phyloP scores from a whole-genome alignment of 1,284 basidiomycete species.

The Ganoderma resinaceum region DNA sequence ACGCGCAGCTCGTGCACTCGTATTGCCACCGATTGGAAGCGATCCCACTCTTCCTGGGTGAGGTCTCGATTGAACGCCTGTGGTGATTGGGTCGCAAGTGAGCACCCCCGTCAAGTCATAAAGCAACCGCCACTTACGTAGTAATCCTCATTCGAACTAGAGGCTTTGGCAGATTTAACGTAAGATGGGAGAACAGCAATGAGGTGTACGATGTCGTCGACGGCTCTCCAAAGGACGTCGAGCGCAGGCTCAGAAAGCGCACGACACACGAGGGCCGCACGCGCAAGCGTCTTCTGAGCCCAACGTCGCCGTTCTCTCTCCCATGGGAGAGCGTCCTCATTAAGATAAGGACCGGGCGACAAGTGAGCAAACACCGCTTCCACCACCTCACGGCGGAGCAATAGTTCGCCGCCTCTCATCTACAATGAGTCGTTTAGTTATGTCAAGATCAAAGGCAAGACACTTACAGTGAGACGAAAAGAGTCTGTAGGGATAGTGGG shows the following conservation, averaged over 20 bases:
- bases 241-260: conserved; percentile 11
- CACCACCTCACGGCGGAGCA: conserved; percentile 5
- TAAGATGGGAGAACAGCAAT: conserved; percentile 8
- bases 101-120: neutral
- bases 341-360: conserved; percentile 5
- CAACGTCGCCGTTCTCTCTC: neutral
- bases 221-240: conserved; percentile 16
- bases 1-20: conserved; percentile 4
- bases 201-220: conserved; percentile 16
- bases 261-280: conserved; percentile 15
- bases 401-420: neutral
- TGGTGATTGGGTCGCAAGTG: no score
- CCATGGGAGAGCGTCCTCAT: conserved; percentile 2
- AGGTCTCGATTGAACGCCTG: conserved; percentile 6
- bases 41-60: conserved; percentile 5
- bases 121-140: neutral
- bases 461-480: neutral
- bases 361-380: conserved; percentile 5
- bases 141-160: neutral
- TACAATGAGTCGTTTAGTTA: neutral
- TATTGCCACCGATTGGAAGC: conserved; percentile 1
- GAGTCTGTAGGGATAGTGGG: neutral
- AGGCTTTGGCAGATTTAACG: neutral
- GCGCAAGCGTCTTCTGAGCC: conserved; percentile 14
- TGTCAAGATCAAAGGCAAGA: no score